Percentiles rank a stretch among this genome's conserved stretches.
These are phyloP conservation scores for Saccharomyces hybrid DNA, from an alignment of 1,139 yeast genomes.

Conservation along the genomic window DNA sequence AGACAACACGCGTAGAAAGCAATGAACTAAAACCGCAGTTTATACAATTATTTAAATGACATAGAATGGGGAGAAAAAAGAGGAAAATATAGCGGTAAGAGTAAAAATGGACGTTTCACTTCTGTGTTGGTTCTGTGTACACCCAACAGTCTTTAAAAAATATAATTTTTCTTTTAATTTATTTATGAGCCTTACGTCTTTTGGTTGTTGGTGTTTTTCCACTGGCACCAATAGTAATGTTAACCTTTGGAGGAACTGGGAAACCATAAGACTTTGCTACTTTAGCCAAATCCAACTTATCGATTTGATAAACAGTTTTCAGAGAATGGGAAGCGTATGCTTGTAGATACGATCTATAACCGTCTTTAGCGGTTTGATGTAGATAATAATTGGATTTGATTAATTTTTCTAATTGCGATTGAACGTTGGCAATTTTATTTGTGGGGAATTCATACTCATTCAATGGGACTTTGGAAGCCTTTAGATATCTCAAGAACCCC, in stretches of 20 bases:
- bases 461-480: conserved; percentile 93
- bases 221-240: conserved; percentile 89
- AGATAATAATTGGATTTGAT: conserved; percentile 89
- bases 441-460: conserved; percentile 95
- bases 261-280: conserved; percentile 95
- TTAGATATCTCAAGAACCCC: conserved; percentile 87
- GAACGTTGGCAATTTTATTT: conserved; percentile 90
- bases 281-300: conserved; percentile 84
- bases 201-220: conserved; percentile 45
- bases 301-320: conserved; percentile 92
- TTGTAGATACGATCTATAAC: conserved; percentile 90
- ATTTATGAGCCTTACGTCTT: conserved; percentile 24
- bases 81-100: not conserved
- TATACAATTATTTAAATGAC: not conserved
- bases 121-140: not conserved
- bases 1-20: not conserved
- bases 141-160: not conserved
- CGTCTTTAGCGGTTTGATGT: conserved; percentile 94
- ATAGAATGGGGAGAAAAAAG: not conserved
- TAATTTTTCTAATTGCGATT: conserved; percentile 82
- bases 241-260: conserved; percentile 92
- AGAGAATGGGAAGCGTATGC: conserved; percentile 95
- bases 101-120: not conserved
- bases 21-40: not conserved
- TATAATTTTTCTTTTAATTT: not conserved